Base-by-base conservation (phyloP, 257 asterid species). In the Rehmannia glutinosa region DNA sequence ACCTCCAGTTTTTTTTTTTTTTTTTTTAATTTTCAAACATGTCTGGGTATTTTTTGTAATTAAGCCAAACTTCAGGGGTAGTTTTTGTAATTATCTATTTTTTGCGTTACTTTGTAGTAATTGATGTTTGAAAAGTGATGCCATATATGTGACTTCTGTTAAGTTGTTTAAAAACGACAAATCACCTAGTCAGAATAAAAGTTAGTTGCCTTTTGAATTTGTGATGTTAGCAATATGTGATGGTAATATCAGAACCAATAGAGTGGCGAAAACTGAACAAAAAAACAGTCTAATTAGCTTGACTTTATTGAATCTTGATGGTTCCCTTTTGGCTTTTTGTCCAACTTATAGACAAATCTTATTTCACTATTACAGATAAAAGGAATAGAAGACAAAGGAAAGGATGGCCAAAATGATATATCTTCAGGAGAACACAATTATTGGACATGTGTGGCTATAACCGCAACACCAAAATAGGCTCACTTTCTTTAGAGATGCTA, bases 361-460 rank as follows among this genome's bases (percentile, higher is more conserved):
- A 16, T 57, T 16, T 38, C 51, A 21, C 52, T 41, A 38, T 61
- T 15, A 27, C 4, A 47, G 41, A 54, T n/a, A 54, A 61, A 61
- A 12, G 6, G 13, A n/a, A 38, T 2, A 7, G 6, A 39, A 23
- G 7, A n/a, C 3, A 36, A 41, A 23, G 2, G 52, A 24, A 25
- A 3, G 13, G 23, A 23, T 5, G 23, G 50, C 7, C 39, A 21
- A 39, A 43, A 41, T 8, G 42, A 62, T 9, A 64, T 47, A 30
- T 4, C 6, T 13, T 27, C 21, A 28, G 10, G 42, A 55, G 6
- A 28, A 11, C 46, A 45, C 69, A 30, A 47, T 64, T 64, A 64
- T 46, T 64, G 57, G 19, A 19, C 45, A 64, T 46, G 16, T 63
- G 69, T 63, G 57, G 58, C 69, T 46, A 17, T 9, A 45, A 28